Evolutionary conservation across 441 rosid species (phyloP), one percentile per base, ranked within the genome.

Genomic region (Macaranga tanarius): DNA sequence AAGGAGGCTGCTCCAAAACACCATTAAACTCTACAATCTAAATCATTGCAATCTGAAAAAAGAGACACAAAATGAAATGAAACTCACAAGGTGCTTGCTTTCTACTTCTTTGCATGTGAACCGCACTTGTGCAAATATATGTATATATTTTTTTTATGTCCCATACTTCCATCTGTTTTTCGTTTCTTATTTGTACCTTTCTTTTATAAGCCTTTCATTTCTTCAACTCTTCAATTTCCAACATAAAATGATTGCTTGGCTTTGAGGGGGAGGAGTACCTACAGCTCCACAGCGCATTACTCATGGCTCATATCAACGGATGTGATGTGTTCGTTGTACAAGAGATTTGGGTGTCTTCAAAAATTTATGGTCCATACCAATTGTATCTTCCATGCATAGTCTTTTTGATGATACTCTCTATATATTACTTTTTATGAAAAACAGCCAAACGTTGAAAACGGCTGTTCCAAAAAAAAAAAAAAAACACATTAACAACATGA

Each of bases 61-160:
- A 65, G 45, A 10, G 22, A 66, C 63, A 74, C 63, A 42, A 28
- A 72, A 31, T 31, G 38, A 31, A 66, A 54, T 28, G 42, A 25
- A 45, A 44, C 60, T 65, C 72, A 75, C 78, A 79, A 72, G 78
- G 52, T 40, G 55, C 72, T 62, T 62, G 72, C 75, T 74, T 10
- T 42, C 45, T 42, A 65, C 67, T 55, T 42, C 62, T 69, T 65
- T 73, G 70, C 87, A 68, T 75, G 84, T 71, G 82, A 79, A 75
- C 23, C 22, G 60, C 79, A 69, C 65, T 58, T 26, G 25, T 54
- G 52, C 59, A 22, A 62, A 48, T 44, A 40, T 17, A 11, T 52
- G 59, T 51, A 17, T 17, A 4, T 1, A 40, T 42, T 48, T 40
- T 26, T 70, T 70, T 8, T 23, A 44, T 72, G 60, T 51, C 17